These are phyloP conservation scores for Skeletonema grethae DNA, from an alignment of 108 stramenopile species.

Conservation along the genomic window DNA sequence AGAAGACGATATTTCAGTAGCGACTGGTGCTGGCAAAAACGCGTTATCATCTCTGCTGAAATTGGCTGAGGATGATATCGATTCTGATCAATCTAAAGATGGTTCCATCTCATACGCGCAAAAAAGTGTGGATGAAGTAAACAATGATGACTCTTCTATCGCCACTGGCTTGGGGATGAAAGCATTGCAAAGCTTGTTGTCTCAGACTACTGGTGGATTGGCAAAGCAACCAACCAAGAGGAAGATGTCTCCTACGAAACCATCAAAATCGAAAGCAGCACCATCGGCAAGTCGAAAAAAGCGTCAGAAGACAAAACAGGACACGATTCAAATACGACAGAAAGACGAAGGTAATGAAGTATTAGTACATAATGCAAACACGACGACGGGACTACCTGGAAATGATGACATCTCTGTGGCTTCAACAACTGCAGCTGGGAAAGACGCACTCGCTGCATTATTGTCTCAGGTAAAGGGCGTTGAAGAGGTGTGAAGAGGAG, in stretches of 20 bases:
- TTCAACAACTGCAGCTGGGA: neutral
- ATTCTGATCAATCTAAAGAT: slow-evolving; percentile 14
- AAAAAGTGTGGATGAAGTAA: neutral
- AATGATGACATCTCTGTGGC: neutral
- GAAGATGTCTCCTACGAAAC: neutral
- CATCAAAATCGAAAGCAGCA: neutral
- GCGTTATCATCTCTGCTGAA: slow-evolving; percentile 22
- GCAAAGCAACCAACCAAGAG: neutral
- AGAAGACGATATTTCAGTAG: slow-evolving; percentile 28
- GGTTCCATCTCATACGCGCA: neutral
- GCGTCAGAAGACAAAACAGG: neutral
- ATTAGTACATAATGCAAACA: neutral
- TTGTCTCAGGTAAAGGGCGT: neutral
- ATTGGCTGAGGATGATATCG: slow-evolving; percentile 14
- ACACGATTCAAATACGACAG: neutral
- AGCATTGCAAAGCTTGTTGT: slow-evolving; percentile 18
- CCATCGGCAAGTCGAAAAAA: neutral
- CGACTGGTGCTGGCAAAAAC: slow-evolving; percentile 29
- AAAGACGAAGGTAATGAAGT: too few relatives aligned
- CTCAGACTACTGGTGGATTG: slow-evolving; percentile 3
- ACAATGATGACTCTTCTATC: slow-evolving; percentile 13
- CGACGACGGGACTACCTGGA: neutral
- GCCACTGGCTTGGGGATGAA: slow-evolving; percentile 23
- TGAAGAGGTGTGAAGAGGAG: neutral
- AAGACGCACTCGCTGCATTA: neutral